Base-by-base conservation (phyloP, 768 basidiomycete genomes). In the Pilatotrama ljubarskyi region DNA sequence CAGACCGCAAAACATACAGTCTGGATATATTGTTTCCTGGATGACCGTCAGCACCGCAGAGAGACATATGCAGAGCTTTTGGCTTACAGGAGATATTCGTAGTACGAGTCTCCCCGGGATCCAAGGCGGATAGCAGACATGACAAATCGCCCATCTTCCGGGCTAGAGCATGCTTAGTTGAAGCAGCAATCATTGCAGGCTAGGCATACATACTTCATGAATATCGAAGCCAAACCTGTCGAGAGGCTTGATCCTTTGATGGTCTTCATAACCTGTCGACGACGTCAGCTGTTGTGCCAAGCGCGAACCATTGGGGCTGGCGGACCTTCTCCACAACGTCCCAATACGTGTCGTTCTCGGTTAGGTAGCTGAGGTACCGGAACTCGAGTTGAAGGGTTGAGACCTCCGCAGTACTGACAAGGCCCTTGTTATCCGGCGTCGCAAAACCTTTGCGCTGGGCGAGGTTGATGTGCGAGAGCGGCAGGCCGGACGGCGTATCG, bases 101-200 rank as follows among this genome's bases (percentile, higher is more conserved):
- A 98, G 75, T 87, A 98, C 2, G 92, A 94, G 72, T 98, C 95
- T 29, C 89, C 95, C 42, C 94, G 82, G 35, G 94, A 94, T 25
- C 95, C 95, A 20, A 98, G 82, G 13, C 95, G 86, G 62, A 98
- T 90, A 17, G 89, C 83, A 13, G 90, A 86, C 24, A 83, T 74
- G 18, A 85, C 73, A 62, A 85, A 88, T 53, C 73, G 76, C 18
- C 87, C 86, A 43, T 69, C 75, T 29, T 74, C 55, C 0, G 83
- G 78, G 25, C 87, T 87, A 20, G 61, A 35, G 17, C 2, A 4
- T 32, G 5, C 5, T 32, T 4, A 32, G 29, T 32, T 32, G 29
- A 32, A 32, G 24, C 2, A 18, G 10, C 7, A n/a, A 15, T 17
- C 32, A 7, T n/a, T 22, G 15, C 2, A 25, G 4, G 5, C 20